A percentile compares a stretch with the other conserved stretches of the same genome.
These are phyloP conservation scores for Tephrocybe sp. DNA, from an alignment of 768 basidiomycete genomes.

Conservation along the genomic window DNA sequence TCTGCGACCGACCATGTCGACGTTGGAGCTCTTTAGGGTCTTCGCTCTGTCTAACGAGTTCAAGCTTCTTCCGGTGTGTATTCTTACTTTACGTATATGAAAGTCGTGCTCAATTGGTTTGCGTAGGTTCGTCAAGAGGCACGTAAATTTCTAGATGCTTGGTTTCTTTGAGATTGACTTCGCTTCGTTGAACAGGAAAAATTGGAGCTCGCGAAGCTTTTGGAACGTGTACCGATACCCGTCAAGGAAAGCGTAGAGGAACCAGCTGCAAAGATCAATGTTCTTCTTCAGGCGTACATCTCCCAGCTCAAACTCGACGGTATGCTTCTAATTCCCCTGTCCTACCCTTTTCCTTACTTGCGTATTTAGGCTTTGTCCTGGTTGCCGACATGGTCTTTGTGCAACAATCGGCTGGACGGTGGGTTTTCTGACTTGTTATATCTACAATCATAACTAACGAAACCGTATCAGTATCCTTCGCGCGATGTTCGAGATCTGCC, in stretches of 20 bases:
- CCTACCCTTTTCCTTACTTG: neutral
- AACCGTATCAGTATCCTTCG: slow-evolving; percentile 68
- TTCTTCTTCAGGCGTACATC: slow-evolving; percentile 91
- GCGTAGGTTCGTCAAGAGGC: slow-evolving; percentile 67
- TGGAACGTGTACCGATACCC: slow-evolving; percentile 95
- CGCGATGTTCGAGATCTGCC: slow-evolving; percentile 96
- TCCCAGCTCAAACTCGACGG: slow-evolving; percentile 93
- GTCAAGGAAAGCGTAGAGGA: slow-evolving; percentile 97
- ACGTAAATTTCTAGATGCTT: slow-evolving; percentile 6
- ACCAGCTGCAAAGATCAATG: slow-evolving; percentile 96
- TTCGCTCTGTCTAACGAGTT: slow-evolving; percentile 97
- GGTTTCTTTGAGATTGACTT: neutral
- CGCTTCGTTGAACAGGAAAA: slow-evolving; percentile 57
- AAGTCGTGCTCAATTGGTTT: slow-evolving; percentile 4
- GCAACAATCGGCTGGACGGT: slow-evolving; percentile 95
- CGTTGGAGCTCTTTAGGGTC: slow-evolving; percentile 90
- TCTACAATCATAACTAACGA: neutral
- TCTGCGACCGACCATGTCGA: slow-evolving; percentile 81
- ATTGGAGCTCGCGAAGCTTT: slow-evolving; percentile 82
- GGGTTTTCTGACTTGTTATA: slow-evolving; percentile 17
- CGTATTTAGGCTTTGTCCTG: slow-evolving; percentile 65
- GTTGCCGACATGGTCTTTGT: slow-evolving; percentile 96
- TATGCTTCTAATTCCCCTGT: slow-evolving; percentile 21
- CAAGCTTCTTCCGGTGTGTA: slow-evolving; percentile 76
- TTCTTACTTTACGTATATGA: slow-evolving; percentile 10